Evolutionary conservation across 2,329 filamentous ascomycete genomes (phyloP), one percentile per base, ranked within the genome.

Genomic region (Fusarium nelsonii): DNA sequence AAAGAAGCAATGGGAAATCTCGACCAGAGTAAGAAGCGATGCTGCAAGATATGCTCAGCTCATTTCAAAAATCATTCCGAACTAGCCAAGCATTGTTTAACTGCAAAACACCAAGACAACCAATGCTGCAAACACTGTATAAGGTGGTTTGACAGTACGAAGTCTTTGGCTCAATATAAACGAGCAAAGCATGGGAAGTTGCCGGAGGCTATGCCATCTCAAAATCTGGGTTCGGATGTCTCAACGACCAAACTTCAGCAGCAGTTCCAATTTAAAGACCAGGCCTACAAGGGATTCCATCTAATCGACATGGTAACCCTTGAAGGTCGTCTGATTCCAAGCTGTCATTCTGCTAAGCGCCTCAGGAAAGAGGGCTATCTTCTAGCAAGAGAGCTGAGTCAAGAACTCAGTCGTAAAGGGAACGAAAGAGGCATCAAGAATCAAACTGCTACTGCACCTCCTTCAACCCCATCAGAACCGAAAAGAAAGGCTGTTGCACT

Each of bases 401-500:
- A 20, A 11, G 11, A 23, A n/a, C 9, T 16, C 23, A 23, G 23
- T 23, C 23, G 23, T 23, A 23, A 23, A 23, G 9, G 18, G 11
- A 18, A 3, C 11, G 23, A 23, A 8, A 16, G 11, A n/a, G 4
- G 6, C 14, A 10, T n/a, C 26, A 40, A 11, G 39, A 51, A 26
- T 2, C 18, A 52, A 34, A 23, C 10, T 44, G 10, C 8, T 2
- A 36, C 37, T 20, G 40, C 50, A 9, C 7, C 55, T 28, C 3
- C 1, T 3, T 23, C 36, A 1, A 39, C 9, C 18, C n/a, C 28
- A n/a, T 15, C 32, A 0, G 53, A 15, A 8, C 61, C 46, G 0
- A 66, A 65, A 40, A 61, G 61, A 61, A 66, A 66, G 28, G 61
- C 61, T 8, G 2, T 66, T 1, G 37, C 36, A 9, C 30, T 66